Evolutionary conservation across 305 asterid species (phyloP).

Genomic region (Fraxinus sp.): DNA sequence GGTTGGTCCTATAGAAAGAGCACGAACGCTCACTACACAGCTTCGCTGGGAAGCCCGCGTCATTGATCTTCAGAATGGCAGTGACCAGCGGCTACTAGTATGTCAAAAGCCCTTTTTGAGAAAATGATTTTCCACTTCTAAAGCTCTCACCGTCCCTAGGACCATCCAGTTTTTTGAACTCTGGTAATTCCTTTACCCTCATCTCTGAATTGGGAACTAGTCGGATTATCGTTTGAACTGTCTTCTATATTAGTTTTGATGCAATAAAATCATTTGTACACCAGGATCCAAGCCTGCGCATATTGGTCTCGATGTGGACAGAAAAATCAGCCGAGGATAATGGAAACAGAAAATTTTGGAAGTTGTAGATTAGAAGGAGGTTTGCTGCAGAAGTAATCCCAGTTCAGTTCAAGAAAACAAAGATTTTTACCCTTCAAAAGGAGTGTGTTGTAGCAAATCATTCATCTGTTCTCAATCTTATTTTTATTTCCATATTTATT

Average conservation of each 20-base stretch:
- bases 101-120: slow-evolving; percentile 88
- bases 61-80: slow-evolving; percentile 81
- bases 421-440: slow-evolving; percentile 39
- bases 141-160: slow-evolving; percentile 32
- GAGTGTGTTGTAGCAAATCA: slow-evolving; percentile 50
- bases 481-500: slow-evolving; percentile 37
- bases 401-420: slow-evolving; percentile 30
- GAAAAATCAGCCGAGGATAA: slow-evolving; percentile 19
- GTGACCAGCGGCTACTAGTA: slow-evolving; percentile 82
- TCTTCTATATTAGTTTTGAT: neutral
- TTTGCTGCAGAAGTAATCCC: slow-evolving; percentile 36
- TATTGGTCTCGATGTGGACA: slow-evolving; percentile 23
- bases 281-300: slow-evolving; percentile 29
- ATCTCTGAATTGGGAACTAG: slow-evolving; percentile 13
- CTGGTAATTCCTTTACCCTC: slow-evolving; percentile 34
- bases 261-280: neutral
- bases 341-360: slow-evolving; percentile 39
- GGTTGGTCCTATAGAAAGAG: slow-evolving; percentile 55
- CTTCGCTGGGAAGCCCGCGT: slow-evolving; percentile 96
- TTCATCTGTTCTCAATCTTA: slow-evolving; percentile 28
- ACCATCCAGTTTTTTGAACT: slow-evolving; percentile 38
- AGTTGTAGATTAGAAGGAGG: slow-evolving; percentile 43
- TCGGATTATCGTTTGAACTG: neutral
- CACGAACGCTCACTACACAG: slow-evolving; percentile 63
- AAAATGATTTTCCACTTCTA: slow-evolving; percentile 46